Conservation (phyloP, 2,329 filamentous ascomycete genomes). For the Ophiocordyceps unilateralis region DNA sequence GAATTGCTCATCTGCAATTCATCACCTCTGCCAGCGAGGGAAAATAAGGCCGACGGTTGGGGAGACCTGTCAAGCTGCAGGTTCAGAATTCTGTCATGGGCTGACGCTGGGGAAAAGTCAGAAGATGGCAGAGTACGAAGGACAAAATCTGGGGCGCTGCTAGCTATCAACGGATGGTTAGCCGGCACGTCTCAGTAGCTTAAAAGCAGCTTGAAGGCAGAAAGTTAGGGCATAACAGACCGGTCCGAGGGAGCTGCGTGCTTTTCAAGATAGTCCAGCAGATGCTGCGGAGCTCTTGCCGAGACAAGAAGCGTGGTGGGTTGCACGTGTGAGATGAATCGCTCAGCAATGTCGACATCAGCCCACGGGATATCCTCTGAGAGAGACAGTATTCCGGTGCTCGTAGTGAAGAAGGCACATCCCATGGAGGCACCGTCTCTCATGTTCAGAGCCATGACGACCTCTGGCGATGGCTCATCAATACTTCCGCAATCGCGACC, state of each 20-base stretch:
- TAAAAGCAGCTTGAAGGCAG: neutral
- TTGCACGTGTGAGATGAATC: constrained; percentile 33
- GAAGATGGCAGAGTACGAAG: constrained; percentile 51
- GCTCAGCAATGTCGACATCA: constrained; percentile 51
- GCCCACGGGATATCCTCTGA: constrained; percentile 60
- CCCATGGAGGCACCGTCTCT: constrained; percentile 55
- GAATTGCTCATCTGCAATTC: neutral
- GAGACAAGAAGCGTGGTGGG: constrained; percentile 39
- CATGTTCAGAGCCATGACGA: constrained; percentile 68
- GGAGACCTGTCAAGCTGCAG: constrained; percentile 8
- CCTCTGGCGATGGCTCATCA: constrained; percentile 23
- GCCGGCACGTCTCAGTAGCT: neutral
- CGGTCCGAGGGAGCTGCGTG: constrained; percentile 1
- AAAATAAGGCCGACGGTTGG: constrained; percentile 7
- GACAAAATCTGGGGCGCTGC: constrained; percentile 9
- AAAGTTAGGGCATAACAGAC: neutral
- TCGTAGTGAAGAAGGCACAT: constrained; percentile 65
- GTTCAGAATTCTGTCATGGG: constrained; percentile 46
- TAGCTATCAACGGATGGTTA: neutral
- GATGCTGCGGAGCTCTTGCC: constrained; percentile 23
- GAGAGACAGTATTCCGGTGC: constrained; percentile 53
- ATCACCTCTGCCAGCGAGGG: constrained; percentile 2
- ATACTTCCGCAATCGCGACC: neutral
- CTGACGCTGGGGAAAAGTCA: constrained; percentile 55
- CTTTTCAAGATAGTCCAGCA: constrained; percentile 16